phyloP scores from a whole-genome alignment of 2,329 filamentous ascomycete genomes.

The Aureobasidium zeae region DNA sequence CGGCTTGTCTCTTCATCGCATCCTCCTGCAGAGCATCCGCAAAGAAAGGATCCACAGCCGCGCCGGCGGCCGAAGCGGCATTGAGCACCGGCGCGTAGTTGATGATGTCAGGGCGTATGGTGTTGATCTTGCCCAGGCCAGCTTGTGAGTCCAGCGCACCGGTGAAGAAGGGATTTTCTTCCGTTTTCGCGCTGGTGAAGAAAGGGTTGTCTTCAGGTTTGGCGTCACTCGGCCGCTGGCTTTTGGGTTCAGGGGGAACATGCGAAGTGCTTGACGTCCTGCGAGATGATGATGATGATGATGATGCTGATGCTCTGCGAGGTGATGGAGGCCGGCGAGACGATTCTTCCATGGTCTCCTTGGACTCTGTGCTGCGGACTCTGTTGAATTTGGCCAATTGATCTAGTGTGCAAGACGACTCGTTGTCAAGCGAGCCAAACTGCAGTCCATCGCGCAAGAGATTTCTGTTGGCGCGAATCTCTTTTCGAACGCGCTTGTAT shows the following conservation, averaged over 20 bases:
- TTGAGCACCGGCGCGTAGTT: slow-evolving; percentile 9
- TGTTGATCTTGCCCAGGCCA: slow-evolving; percentile 7
- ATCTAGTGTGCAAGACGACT: neutral
- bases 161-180: slow-evolving; percentile 14
- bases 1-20: slow-evolving; percentile 2
- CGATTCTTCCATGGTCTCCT: neutral
- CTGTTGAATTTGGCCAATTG: neutral
- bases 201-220: neutral
- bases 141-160: slow-evolving; percentile 3
- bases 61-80: slow-evolving; percentile 8
- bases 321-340: too few species aligned
- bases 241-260: neutral
- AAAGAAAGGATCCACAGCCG: slow-evolving; percentile 9
- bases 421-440: neutral
- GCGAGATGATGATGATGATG: too few species aligned
- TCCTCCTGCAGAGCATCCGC: slow-evolving; percentile 2
- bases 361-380: neutral
- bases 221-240: neutral
- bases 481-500: slow-evolving; percentile 34
- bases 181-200: neutral
- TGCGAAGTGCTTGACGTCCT: neutral
- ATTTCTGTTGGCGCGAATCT: neutral
- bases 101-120: slow-evolving; percentile 4
- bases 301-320: too few species aligned
- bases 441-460: slow-evolving; percentile 4